Percentiles rank a stretch among this genome's conserved stretches.
phyloP scores from a whole-genome alignment of 108 stramenopile genomes.

The Cyclotella kingstonii region DNA sequence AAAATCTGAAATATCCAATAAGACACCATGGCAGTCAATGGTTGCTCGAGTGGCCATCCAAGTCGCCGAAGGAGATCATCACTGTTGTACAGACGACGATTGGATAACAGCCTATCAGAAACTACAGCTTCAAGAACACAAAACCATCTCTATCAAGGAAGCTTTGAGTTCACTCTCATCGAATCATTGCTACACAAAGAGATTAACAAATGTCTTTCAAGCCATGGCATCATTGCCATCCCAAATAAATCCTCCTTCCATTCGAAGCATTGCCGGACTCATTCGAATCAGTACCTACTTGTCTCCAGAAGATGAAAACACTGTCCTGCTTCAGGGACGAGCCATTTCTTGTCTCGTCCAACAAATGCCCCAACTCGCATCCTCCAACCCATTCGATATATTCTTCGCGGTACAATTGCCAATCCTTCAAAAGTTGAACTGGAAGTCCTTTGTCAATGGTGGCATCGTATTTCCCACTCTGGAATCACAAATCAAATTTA shows the following conservation, averaged over 20 bases:
- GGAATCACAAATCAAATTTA: constrained; percentile 6
- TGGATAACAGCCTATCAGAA: constrained; percentile 12
- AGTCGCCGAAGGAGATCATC: constrained; percentile 14
- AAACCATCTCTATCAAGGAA: constrained; percentile 5
- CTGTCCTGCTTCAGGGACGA: constrained; percentile 4
- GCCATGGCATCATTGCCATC: neutral
- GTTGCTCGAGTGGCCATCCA: constrained; percentile 12
- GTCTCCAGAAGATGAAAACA: neutral
- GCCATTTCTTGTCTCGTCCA: constrained; percentile 1
- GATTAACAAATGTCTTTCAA: constrained; percentile 13
- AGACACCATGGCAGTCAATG: constrained; percentile 6
- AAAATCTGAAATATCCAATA: no score
- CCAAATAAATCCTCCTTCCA: neutral
- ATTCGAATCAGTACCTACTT: constrained; percentile 17
- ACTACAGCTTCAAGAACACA: no score
- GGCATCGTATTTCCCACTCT: constrained; percentile 7
- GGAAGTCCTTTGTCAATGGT: neutral
- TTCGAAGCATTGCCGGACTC: constrained; percentile 23
- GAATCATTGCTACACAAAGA: constrained; percentile 12
- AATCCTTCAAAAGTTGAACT: constrained; percentile 16
- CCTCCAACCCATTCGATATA: constrained; percentile 17
- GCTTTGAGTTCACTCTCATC: neutral
- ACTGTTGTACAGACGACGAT: constrained; percentile 7
- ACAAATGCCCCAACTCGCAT: constrained; percentile 12
- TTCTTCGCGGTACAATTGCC: constrained; percentile 27